Conservation (phyloP, 164 flowering plant species). For the Magnolia sinica region DNA sequence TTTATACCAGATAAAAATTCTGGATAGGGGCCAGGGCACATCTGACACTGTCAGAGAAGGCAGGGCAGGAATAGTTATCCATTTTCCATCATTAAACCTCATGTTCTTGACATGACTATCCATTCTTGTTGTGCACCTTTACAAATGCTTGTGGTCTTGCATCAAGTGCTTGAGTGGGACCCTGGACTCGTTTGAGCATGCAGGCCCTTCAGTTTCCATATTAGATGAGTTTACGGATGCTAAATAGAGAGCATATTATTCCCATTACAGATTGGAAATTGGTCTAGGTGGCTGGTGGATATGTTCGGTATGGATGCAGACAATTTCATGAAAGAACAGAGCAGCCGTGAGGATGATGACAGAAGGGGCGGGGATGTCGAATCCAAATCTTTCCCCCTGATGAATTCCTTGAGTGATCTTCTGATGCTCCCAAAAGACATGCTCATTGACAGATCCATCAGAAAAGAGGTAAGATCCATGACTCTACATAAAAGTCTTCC, state of each 20-base stretch:
- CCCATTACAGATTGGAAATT: constrained; percentile 79
- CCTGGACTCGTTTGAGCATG: neutral
- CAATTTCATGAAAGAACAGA: constrained; percentile 24
- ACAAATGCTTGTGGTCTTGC: neutral
- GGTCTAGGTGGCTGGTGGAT: constrained; percentile 86
- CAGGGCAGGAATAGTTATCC: too few species aligned
- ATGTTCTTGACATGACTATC: neutral
- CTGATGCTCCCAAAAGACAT: constrained; percentile 98
- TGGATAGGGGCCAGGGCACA: too few species aligned
- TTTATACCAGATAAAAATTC: too few species aligned
- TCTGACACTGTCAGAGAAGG: too few species aligned
- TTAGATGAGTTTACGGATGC: neutral
- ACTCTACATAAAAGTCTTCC: neutral
- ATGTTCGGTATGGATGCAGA: constrained; percentile 59
- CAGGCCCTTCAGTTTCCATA: neutral
- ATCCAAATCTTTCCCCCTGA: constrained; percentile 66
- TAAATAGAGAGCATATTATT: neutral
- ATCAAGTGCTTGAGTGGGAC: neutral
- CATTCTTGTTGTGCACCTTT: neutral
- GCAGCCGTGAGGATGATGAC: constrained; percentile 33
- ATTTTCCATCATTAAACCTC: neutral
- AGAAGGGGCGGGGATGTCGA: constrained; percentile 27
- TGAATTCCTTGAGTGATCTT: constrained; percentile 84
- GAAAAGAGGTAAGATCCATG: constrained; percentile 60
- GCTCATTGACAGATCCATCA: constrained; percentile 77